Percentiles rank a stretch among this genome's conserved stretches.
Evolutionary conservation across 139 green algal genomes (phyloP).

Genomic region (Chara braunii): DNA sequence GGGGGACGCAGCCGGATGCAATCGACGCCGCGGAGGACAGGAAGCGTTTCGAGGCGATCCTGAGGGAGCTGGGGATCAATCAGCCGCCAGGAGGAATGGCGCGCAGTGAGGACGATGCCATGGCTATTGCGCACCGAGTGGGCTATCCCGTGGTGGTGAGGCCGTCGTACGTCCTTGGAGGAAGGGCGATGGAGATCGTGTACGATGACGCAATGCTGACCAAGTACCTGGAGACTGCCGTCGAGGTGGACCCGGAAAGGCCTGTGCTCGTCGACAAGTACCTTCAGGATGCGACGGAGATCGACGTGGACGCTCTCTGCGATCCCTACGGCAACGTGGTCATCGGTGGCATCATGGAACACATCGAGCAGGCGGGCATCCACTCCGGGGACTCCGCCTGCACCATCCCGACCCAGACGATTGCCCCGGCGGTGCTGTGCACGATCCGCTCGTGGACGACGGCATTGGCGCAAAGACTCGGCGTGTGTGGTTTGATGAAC

Average conservation of each 20-base stretch:
- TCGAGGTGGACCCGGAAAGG: slow-evolving; percentile 76
- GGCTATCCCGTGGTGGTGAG: slow-evolving; percentile 97
- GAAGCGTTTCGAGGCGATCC: slow-evolving; percentile 64
- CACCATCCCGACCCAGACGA: slow-evolving; percentile 81
- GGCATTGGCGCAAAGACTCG: slow-evolving; percentile 62
- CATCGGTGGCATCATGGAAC: slow-evolving; percentile 99
- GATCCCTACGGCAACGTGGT: slow-evolving; percentile 84
- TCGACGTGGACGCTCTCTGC: slow-evolving; percentile 93
- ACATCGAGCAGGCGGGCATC: slow-evolving; percentile 95
- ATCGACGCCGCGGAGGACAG: slow-evolving; percentile 97
- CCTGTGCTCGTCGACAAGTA: slow-evolving; percentile 98
- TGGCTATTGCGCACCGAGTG: slow-evolving; percentile 65
- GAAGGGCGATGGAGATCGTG: slow-evolving; percentile 97
- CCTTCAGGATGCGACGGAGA: slow-evolving; percentile 77
- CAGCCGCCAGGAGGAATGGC: slow-evolving; percentile 63
- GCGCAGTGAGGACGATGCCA: slow-evolving; percentile 63
- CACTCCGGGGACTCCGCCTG: slow-evolving; percentile 94
- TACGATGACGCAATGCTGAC: slow-evolving; percentile 78
- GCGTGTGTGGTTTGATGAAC: slow-evolving; percentile 96
- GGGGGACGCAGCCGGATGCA: slow-evolving; percentile 86
- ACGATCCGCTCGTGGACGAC: slow-evolving; percentile 82
- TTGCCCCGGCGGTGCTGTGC: slow-evolving; percentile 62
- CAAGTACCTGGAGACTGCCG: slow-evolving; percentile 42
- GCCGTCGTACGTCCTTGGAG: slow-evolving; percentile 92
- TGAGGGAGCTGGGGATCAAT: slow-evolving; percentile 73